Conservation (phyloP, 495 filamentous ascomycete genomes). For the Talaromyces trachyspermus region DNA sequence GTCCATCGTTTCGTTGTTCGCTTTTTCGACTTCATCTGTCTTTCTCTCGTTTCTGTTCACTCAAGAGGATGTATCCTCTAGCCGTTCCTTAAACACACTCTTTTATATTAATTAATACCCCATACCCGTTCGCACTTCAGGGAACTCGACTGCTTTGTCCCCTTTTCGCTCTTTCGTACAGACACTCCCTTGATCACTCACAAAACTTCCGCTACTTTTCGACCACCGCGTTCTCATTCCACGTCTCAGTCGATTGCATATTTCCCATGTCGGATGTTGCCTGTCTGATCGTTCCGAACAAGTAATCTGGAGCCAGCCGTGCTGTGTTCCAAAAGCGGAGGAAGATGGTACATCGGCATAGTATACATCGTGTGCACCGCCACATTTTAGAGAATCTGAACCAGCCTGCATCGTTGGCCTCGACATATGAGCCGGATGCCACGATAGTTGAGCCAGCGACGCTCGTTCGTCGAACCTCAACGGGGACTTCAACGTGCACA, state of each 20-base stretch:
- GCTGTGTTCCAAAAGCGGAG: conserved; percentile 1
- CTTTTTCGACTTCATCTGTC: neutral
- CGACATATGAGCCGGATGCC: conserved; percentile 24
- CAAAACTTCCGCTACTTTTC: no score
- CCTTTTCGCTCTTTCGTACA: no score
- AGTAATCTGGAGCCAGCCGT: neutral
- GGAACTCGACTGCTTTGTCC: no score
- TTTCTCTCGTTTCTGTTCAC: neutral
- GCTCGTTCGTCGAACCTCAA: conserved; percentile 1
- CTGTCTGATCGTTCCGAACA: neutral
- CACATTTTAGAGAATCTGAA: neutral
- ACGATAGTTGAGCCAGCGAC: neutral
- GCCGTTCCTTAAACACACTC: conserved; percentile 1
- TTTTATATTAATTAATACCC: conserved; percentile 1
- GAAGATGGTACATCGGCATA: conserved; percentile 6
- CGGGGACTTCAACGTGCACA: conserved; percentile 6
- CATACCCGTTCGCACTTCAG: neutral
- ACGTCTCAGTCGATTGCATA: neutral
- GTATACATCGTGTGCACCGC: conserved; percentile 5
- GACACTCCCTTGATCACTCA: no score
- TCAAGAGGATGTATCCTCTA: neutral
- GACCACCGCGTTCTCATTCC: no score
- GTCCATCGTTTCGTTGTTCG: neutral
- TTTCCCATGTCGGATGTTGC: neutral
- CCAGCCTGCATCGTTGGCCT: conserved; percentile 10